Evolutionary conservation across 805 yeast species (phyloP).

Genomic region (Wickerhamiella vanderwaltii): DNA sequence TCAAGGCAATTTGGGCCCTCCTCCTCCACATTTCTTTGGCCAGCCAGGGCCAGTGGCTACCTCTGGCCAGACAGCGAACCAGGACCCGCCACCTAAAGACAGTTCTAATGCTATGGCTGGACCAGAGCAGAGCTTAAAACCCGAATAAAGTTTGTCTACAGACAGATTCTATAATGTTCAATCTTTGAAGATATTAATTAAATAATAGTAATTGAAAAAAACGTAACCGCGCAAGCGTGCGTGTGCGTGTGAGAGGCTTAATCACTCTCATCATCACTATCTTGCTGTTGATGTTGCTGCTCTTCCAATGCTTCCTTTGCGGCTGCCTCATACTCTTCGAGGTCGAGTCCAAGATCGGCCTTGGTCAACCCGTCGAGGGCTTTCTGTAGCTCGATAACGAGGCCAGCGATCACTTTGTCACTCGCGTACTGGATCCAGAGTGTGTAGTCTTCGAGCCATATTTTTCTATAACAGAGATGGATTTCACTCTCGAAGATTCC

Average conservation of each 20-base stretch:
- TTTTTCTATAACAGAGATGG: conserved; percentile 19
- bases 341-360: conserved; percentile 9
- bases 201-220: too few species aligned
- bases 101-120: too few species aligned
- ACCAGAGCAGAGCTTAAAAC: too few species aligned
- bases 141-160: too few species aligned
- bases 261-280: conserved; percentile 9
- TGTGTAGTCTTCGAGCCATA: conserved; percentile 20
- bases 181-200: too few species aligned
- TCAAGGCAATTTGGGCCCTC: background rate
- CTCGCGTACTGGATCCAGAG: conserved; percentile 23
- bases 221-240: too few species aligned
- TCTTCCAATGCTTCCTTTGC: conserved; percentile 11
- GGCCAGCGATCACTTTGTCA: conserved; percentile 15
- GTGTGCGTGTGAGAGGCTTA: too few species aligned
- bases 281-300: conserved; percentile 12
- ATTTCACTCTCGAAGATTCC: conserved; percentile 49
- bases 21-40: background rate
- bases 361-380: conserved; percentile 12
- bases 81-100: too few species aligned
- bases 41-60: conserved; percentile 1
- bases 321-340: conserved; percentile 13
- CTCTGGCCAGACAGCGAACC: too few species aligned
- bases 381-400: conserved; percentile 17
- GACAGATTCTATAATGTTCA: too few species aligned